Evolutionary conservation across 2,329 filamentous ascomycete species (phyloP).

Genomic region (Cladosporium sp.): DNA sequence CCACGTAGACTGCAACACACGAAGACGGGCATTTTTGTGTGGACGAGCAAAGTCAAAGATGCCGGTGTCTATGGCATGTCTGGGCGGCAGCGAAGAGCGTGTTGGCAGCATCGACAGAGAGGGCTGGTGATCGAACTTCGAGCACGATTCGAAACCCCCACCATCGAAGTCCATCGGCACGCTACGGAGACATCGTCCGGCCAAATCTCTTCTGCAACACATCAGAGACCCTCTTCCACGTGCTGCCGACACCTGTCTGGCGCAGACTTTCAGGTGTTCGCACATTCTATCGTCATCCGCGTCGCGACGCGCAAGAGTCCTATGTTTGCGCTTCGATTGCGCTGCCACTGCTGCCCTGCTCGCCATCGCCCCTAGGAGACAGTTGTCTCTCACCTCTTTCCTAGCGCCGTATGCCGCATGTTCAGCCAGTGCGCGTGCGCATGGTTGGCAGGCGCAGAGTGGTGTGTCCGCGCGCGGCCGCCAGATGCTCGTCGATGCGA

Average conservation of each 20-base stretch:
- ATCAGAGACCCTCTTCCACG: background rate
- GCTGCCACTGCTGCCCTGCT: too few relatives aligned
- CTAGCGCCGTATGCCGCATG: background rate
- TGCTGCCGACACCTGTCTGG: background rate
- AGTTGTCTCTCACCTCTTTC: background rate
- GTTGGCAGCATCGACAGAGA: background rate
- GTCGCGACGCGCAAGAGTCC: background rate
- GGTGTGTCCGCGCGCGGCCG: background rate
- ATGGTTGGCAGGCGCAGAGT: background rate
- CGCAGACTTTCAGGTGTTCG: background rate
- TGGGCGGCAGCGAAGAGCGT: background rate
- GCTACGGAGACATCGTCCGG: too few relatives aligned
- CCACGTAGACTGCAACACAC: background rate
- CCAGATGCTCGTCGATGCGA: background rate
- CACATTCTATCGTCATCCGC: background rate
- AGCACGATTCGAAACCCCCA: too few relatives aligned
- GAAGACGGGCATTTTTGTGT: background rate
- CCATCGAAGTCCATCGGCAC: background rate
- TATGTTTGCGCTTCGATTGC: background rate
- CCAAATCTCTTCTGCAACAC: background rate
- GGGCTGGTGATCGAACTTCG: background rate
- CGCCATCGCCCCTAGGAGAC: background rate
- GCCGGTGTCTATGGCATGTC: background rate
- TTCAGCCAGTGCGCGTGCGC: background rate
- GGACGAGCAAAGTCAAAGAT: background rate